Evolutionary conservation across 2,329 filamentous ascomycete genomes (phyloP).

Genomic region (Lachnellula suecica): DNA sequence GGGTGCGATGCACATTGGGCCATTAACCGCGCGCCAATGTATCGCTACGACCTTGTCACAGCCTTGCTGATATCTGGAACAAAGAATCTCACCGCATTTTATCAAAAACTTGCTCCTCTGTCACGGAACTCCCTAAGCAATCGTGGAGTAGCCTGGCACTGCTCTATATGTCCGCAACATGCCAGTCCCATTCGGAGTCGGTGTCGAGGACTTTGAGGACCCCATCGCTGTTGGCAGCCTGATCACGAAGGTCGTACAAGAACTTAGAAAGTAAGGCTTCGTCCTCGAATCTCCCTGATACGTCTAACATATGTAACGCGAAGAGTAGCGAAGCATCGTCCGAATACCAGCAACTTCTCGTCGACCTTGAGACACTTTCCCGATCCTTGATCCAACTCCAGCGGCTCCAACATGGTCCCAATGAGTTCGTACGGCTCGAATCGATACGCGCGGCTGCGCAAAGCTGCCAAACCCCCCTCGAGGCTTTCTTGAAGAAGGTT

Average conservation of each 20-base stretch:
- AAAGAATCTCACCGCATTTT: no score
- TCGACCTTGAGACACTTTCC: constrained; percentile 8
- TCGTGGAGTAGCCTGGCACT: no score
- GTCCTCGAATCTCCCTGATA: background rate
- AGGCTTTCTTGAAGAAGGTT: constrained; percentile 5
- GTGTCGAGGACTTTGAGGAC: constrained; percentile 6
- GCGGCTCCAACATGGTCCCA: background rate
- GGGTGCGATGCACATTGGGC: no score
- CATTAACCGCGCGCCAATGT: no score
- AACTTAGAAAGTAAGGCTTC: constrained; percentile 2
- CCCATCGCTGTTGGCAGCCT: constrained; percentile 3
- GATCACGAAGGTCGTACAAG: constrained; percentile 1
- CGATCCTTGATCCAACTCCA: constrained; percentile 2
- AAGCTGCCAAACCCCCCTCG: constrained; percentile 1
- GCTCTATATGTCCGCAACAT: background rate
- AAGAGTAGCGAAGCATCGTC: constrained; percentile 7
- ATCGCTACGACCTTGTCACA: no score
- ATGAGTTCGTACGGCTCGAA: constrained; percentile 1
- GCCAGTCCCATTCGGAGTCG: constrained; percentile 2
- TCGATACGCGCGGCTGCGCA: constrained; percentile 3
- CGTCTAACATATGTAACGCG: background rate
- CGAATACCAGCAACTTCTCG: constrained; percentile 1
- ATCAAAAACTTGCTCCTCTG: no score
- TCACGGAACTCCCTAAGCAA: no score
- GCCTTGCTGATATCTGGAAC: no score